Evolutionary conservation across 768 basidiomycete genomes (phyloP).

Genomic region (Rhodotorula toruloides): DNA sequence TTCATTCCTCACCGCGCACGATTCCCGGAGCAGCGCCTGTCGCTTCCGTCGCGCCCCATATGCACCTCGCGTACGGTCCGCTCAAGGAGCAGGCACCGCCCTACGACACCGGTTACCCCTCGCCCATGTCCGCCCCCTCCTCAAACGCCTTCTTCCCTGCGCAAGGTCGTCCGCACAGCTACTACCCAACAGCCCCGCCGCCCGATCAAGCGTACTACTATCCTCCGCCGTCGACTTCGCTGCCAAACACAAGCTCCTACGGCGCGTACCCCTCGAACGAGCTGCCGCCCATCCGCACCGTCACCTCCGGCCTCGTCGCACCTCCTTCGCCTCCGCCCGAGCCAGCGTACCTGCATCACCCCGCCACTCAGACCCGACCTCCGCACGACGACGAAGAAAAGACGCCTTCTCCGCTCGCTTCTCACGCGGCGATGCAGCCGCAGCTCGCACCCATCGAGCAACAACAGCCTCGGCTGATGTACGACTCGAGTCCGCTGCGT

Average conservation of each 20-base stretch:
- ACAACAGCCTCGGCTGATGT: too few species aligned
- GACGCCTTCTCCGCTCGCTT: neutral
- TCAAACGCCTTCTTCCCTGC: neutral
- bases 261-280: slow-evolving; percentile 1
- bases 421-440: neutral
- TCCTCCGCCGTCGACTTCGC: neutral
- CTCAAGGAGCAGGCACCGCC: too few species aligned
- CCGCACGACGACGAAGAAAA: neutral
- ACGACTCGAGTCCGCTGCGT: too few species aligned
- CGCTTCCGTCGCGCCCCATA: too few species aligned
- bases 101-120: slow-evolving; percentile 1
- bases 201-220: slow-evolving; percentile 1
- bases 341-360: neutral
- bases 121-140: neutral
- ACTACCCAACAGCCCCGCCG: neutral
- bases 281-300: slow-evolving; percentile 3
- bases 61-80: too few species aligned
- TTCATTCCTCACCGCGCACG: too few species aligned
- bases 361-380: neutral
- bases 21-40: too few species aligned
- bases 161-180: neutral
- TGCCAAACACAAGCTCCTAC: too few species aligned
- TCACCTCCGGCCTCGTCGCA: slow-evolving; percentile 20
- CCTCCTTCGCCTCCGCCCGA: slow-evolving; percentile 7
- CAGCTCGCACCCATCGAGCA: too few species aligned